phyloP scores from a whole-genome alignment of 257 asterid genomes.

The Przewalskia tangutica region DNA sequence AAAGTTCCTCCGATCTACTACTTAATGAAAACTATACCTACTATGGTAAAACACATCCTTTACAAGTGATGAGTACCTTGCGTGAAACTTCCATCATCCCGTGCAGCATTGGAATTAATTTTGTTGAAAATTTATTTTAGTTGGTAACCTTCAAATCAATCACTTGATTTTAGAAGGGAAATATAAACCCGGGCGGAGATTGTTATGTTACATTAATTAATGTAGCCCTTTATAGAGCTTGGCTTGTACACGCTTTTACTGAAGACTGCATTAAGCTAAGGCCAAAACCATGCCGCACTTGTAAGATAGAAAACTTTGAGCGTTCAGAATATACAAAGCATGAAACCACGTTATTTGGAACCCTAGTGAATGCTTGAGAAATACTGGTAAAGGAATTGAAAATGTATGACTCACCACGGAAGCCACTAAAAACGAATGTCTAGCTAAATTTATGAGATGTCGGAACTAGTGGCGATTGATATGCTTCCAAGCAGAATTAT shows the following conservation, averaged over 20 bases:
- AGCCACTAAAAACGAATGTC: background rate
- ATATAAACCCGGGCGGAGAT: background rate
- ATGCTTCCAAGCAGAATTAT: background rate
- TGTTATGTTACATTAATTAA: background rate
- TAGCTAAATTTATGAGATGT: background rate
- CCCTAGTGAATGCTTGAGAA: background rate
- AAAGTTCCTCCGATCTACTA: background rate
- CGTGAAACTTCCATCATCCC: background rate
- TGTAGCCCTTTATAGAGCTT: background rate
- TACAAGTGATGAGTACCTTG: too few species aligned
- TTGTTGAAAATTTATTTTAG: background rate
- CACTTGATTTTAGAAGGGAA: background rate
- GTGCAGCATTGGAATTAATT: background rate
- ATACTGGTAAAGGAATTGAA: background rate
- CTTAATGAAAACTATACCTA: background rate
- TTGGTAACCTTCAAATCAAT: background rate
- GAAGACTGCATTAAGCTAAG: background rate
- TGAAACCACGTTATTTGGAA: background rate
- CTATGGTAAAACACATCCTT: background rate
- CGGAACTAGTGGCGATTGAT: background rate
- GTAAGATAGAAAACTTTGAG: background rate
- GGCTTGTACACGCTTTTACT: background rate
- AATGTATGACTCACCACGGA: background rate
- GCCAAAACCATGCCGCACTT: background rate
- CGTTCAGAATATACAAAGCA: background rate